Evolutionary conservation across 2,329 filamentous ascomycete genomes (phyloP), one percentile per base, ranked within the genome.

Genomic region (Chaetomiaceae sp.): DNA sequence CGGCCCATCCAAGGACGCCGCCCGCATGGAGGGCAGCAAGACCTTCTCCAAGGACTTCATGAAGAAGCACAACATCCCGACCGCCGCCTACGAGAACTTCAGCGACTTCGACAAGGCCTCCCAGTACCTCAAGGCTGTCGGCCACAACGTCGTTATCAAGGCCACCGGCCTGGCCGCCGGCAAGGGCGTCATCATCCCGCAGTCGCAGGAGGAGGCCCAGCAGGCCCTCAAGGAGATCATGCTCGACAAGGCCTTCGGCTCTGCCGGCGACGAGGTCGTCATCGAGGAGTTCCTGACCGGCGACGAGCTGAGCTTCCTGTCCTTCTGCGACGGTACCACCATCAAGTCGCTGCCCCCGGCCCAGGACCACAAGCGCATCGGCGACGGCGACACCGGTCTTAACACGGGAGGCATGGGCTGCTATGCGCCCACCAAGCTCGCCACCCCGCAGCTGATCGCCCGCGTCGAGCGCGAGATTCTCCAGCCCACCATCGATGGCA

Each of bases 401-500:
- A 97, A 97, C 72, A 97, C 93, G 2, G 93, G 92, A 53, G 93
- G 93, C 35, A 97, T 97, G 93, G 93, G 93, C 45, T 96, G 90
- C 66, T 97, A 97, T 69, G 90, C 91, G 14, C 88, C 88, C n/a
- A 95, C 91, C 1, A 86, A 82, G 57, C 85, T 91, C 61, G 84
- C 86, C 25, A 86, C 85, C 0, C 79, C 83, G 45, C 81, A 85
- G 55, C 75, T 95, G n/a, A 78, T 93, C 16, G 85, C 85, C 16
- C 77, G 83, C 54, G 83, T 99, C 55, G 86, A 96, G 65, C 76
- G 77, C 50, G 87, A 86, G 30, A 86, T 96, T 48, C 79, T 97
- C n/a, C 82, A 90, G 66, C 91, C 92, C 6, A 96, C 91, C 2
- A 82, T 97, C 54, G 81, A 89, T 53, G 91, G 90, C 51, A 92